Conservation (phyloP, 2,329 filamentous ascomycete genomes). For the Tolypocladium paradoxum region DNA sequence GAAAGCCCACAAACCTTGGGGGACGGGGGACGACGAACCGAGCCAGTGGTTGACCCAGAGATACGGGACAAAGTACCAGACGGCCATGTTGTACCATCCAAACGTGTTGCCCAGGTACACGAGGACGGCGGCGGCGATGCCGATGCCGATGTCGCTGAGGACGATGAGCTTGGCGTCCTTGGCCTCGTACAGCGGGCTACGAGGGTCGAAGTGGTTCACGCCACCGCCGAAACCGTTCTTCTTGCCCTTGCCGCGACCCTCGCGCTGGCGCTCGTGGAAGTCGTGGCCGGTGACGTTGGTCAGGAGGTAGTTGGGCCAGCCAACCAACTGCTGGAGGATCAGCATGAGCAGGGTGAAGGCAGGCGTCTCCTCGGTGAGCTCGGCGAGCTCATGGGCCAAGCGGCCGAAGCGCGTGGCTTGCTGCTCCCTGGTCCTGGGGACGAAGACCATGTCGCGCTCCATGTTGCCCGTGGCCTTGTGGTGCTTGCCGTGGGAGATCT, state of each 20-base stretch:
- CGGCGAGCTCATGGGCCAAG: slow-evolving; percentile 68
- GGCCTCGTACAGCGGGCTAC: slow-evolving; percentile 81
- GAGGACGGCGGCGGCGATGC: slow-evolving; percentile 50
- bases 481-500: slow-evolving; percentile 98
- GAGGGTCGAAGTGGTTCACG: slow-evolving; percentile 91
- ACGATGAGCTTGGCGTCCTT: slow-evolving; percentile 82
- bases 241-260: slow-evolving; percentile 92
- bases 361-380: slow-evolving; percentile 91
- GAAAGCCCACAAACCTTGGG: neutral
- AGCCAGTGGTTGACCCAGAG: slow-evolving; percentile 99
- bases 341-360: slow-evolving; percentile 67
- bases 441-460: slow-evolving; percentile 97
- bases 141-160: slow-evolving; percentile 74
- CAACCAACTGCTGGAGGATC: slow-evolving; percentile 75
- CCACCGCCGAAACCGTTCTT: slow-evolving; percentile 66
- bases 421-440: slow-evolving; percentile 81
- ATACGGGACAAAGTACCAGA: slow-evolving; percentile 95
- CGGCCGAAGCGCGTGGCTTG: slow-evolving; percentile 67
- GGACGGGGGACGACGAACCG: slow-evolving; percentile 48
- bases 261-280: slow-evolving; percentile 78
- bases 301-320: slow-evolving; percentile 87
- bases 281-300: slow-evolving; percentile 95
- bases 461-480: slow-evolving; percentile 98
- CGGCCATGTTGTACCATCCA: slow-evolving; percentile 74
- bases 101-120: slow-evolving; percentile 63